Evolutionary conservation across 2,329 filamentous ascomycete species (phyloP).

Genomic region (Trichophyton verrucosum): DNA sequence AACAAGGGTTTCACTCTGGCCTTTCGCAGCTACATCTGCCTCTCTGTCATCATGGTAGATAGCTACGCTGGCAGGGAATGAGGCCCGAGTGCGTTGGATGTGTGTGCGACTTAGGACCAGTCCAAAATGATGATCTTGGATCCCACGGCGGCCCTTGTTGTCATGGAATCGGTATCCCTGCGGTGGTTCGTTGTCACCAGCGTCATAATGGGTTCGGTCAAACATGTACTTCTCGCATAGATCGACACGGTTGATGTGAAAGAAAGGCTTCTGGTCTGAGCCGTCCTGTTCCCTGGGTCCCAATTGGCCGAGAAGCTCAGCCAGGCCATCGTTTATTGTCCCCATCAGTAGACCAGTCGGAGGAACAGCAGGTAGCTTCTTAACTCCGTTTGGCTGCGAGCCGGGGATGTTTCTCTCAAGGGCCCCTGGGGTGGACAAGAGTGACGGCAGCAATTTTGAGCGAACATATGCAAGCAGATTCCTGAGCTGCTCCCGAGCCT

Average conservation of each 20-base stretch:
- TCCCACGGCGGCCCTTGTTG: slow-evolving; percentile 17
- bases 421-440: slow-evolving; percentile 15
- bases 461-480: slow-evolving; percentile 20
- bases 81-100: slow-evolving; percentile 26
- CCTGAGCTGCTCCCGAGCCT: slow-evolving; percentile 20
- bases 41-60: slow-evolving; percentile 19
- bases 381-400: background rate
- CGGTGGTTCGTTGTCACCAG: slow-evolving; percentile 9
- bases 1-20: background rate
- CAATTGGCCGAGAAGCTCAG: slow-evolving; percentile 9
- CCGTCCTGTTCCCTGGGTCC: background rate
- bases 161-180: slow-evolving; percentile 23
- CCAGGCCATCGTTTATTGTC: slow-evolving; percentile 25
- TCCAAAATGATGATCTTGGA: slow-evolving; percentile 23
- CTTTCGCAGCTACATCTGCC: background rate
- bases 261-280: background rate
- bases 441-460: slow-evolving; percentile 18
- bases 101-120: slow-evolving; percentile 29
- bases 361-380: slow-evolving; percentile 19
- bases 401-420: background rate
- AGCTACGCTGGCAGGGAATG: slow-evolving; percentile 26
- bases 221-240: slow-evolving; percentile 31
- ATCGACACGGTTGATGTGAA: slow-evolving; percentile 9
- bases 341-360: slow-evolving; percentile 27
- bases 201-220: slow-evolving; percentile 12